These are phyloP conservation scores for Ustilago tritici DNA, from an alignment of 1,284 basidiomycete species.

Conservation along the genomic window DNA sequence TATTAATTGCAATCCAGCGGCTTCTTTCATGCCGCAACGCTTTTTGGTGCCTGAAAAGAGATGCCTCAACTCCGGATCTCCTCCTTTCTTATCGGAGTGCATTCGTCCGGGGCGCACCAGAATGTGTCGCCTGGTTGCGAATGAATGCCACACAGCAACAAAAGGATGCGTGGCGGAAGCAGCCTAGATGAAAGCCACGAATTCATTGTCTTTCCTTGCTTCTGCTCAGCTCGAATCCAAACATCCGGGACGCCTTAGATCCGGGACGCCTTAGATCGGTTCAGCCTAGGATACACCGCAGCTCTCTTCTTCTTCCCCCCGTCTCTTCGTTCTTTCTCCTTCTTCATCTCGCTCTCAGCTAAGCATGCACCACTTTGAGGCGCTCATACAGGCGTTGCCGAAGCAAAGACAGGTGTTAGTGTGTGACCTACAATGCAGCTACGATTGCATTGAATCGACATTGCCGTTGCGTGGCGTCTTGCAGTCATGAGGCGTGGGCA, in stretches of 20 bases:
- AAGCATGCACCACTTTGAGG: neutral
- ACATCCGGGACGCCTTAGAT: neutral
- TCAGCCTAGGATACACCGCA: conserved; percentile 2
- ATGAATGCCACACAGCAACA: neutral
- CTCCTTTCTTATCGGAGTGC: conserved; percentile 3
- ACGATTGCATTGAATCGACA: neutral
- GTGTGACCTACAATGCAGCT: neutral
- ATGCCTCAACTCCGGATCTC: neutral
- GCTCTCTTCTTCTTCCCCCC: neutral
- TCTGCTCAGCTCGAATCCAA: neutral
- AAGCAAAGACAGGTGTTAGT: neutral
- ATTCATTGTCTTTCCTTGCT: conserved; percentile 1
- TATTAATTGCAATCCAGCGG: neutral
- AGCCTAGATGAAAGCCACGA: conserved; percentile 2
- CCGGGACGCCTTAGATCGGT: conserved; percentile 1
- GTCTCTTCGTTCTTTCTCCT: neutral
- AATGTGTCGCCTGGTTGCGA: neutral
- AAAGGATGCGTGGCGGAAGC: neutral
- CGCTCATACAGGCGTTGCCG: neutral
- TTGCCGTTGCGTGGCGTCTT: neutral
- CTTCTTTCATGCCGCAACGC: conserved; percentile 7
- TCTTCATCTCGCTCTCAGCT: neutral
- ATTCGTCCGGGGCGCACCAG: neutral
- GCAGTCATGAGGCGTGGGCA: neutral
- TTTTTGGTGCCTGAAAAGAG: neutral